phyloP scores from a whole-genome alignment of 176 grass and related monocot genomes.

The Carex littledalei region DNA sequence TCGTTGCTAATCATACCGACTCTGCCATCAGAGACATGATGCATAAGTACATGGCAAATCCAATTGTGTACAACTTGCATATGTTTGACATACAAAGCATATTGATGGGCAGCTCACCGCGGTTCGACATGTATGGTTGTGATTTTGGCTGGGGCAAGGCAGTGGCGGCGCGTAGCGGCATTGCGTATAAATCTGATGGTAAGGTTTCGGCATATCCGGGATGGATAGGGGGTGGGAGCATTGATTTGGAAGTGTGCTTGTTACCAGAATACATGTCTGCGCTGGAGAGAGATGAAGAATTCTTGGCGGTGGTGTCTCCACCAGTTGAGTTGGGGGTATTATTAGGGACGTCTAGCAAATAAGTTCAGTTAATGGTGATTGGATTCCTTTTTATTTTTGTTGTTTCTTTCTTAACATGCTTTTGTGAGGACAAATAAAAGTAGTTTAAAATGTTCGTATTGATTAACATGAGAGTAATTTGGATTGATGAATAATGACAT shows the following conservation, averaged over 20 bases:
- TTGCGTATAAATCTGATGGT: slow-evolving; percentile 55
- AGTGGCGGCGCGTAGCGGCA: slow-evolving; percentile 48
- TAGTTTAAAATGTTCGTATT: neutral
- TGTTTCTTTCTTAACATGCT: neutral
- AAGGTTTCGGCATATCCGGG: slow-evolving; percentile 45
- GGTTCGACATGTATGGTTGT: slow-evolving; percentile 61
- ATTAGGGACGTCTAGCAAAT: neutral
- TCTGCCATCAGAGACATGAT: slow-evolving; percentile 25
- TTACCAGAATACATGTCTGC: slow-evolving; percentile 37
- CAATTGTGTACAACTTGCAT: slow-evolving; percentile 6
- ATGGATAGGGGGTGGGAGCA: slow-evolving; percentile 28
- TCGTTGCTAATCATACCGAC: slow-evolving; percentile 50
- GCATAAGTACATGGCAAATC: slow-evolving; percentile 29
- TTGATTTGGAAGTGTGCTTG: slow-evolving; percentile 47
- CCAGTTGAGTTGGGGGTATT: slow-evolving; percentile 6
- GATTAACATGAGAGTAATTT: neutral
- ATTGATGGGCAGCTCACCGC: slow-evolving; percentile 55
- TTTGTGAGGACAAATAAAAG: neutral
- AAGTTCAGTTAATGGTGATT: neutral
- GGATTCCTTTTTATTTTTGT: neutral
- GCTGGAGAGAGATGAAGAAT: slow-evolving; percentile 50
- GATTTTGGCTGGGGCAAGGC: slow-evolving; percentile 62
- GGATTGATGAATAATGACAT: neutral
- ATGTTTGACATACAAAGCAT: slow-evolving; percentile 21
- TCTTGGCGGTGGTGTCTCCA: slow-evolving; percentile 32